Conservation (phyloP, 2,329 filamentous ascomycete species). For the Verticillium dahliae region DNA sequence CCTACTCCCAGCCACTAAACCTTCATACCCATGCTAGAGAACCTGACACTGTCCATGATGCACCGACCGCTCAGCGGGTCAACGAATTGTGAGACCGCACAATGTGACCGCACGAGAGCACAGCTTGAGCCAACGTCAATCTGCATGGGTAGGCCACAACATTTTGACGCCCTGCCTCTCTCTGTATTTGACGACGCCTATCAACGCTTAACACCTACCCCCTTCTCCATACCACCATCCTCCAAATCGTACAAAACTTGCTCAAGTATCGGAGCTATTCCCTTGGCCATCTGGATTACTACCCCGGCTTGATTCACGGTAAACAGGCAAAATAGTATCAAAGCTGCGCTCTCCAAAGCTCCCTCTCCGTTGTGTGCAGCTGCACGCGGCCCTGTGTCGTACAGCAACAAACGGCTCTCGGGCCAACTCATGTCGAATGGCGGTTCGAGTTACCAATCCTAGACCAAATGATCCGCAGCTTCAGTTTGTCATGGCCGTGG, state of each 20-base stretch:
- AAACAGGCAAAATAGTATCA: neutral
- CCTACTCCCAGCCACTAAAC: too few relatives aligned
- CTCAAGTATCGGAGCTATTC: neutral
- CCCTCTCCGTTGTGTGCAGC: neutral
- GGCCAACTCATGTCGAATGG: neutral
- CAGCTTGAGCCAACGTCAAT: neutral
- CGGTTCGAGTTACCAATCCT: neutral
- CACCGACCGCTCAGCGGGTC: neutral
- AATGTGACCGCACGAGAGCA: neutral
- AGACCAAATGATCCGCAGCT: neutral
- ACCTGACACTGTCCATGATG: neutral
- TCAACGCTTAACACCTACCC: neutral
- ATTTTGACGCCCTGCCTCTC: too few relatives aligned
- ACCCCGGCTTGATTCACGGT: neutral
- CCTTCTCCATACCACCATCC: neutral
- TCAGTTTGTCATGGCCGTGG: neutral
- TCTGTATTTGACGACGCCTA: too few relatives aligned
- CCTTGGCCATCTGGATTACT: neutral
- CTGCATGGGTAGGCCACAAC: neutral
- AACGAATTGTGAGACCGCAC: neutral
- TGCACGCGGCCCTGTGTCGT: neutral
- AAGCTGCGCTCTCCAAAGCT: neutral
- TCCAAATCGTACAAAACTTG: neutral
- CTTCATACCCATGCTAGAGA: too few relatives aligned
- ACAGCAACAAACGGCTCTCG: neutral